A percentile compares a stretch with the other conserved stretches of the same genome.
phyloP scores from a whole-genome alignment of 164 flowering plant genomes.

The Platanus orientalis region DNA sequence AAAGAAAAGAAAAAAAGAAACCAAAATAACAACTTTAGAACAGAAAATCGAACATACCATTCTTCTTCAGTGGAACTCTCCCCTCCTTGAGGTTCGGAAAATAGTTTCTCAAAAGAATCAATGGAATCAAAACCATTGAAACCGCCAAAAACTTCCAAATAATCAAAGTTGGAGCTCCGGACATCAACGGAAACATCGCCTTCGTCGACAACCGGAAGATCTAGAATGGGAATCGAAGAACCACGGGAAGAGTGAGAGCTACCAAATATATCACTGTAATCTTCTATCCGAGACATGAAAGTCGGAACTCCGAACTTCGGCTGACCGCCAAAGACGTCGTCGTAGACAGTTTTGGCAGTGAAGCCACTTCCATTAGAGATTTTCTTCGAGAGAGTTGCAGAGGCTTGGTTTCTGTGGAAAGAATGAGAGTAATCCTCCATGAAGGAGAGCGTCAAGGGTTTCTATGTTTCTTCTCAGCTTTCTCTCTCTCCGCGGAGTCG shows the following conservation, averaged over 20 bases:
- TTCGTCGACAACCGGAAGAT: constrained; percentile 46
- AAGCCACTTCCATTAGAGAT: constrained; percentile 24
- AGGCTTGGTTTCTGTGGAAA: constrained; percentile 5
- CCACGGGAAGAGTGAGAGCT: constrained; percentile 48
- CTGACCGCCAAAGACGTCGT: constrained; percentile 73
- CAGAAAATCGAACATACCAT: constrained; percentile 19
- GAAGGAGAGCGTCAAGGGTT: constrained; percentile 33
- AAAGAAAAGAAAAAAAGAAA: not conserved
- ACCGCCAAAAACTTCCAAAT: constrained; percentile 58
- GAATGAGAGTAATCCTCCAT: constrained; percentile 47
- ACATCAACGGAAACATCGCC: constrained; percentile 23
- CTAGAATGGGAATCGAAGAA: constrained; percentile 64
- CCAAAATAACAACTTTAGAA: no score
- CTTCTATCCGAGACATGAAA: constrained; percentile 64
- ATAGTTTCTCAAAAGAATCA: constrained; percentile 44
- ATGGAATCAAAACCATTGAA: constrained; percentile 31
- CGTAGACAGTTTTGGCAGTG: constrained; percentile 39
- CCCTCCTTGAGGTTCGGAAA: constrained; percentile 19
- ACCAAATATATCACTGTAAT: constrained; percentile 83
- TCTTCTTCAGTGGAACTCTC: constrained; percentile 18
- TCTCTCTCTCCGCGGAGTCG: not conserved
- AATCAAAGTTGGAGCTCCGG: constrained; percentile 45
- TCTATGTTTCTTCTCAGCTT: constrained; percentile 3
- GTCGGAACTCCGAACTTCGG: constrained; percentile 49
- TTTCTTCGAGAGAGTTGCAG: constrained; percentile 29